phyloP scores from a whole-genome alignment of 768 basidiomycete genomes.

The Suillus weaverae region DNA sequence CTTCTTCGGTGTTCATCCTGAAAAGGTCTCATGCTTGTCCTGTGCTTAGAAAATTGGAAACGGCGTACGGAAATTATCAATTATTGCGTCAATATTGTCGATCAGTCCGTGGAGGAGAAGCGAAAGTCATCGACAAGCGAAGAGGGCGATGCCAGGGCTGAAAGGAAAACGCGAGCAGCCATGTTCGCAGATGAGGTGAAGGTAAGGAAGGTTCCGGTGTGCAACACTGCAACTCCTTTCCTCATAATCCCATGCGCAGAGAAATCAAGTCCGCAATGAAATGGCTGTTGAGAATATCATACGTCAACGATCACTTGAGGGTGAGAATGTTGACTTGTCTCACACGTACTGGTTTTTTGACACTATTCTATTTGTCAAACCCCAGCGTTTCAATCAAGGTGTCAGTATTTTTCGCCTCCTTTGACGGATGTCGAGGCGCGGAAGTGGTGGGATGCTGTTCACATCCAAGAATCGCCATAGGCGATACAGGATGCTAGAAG shows the following conservation, averaged over 20 bases:
- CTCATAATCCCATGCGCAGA: conserved; percentile 37
- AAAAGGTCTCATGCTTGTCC: conserved; percentile 18
- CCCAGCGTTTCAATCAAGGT: conserved; percentile 76
- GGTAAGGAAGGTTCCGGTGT: conserved; percentile 41
- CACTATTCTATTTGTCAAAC: conserved; percentile 12
- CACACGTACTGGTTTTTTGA: conserved; percentile 14
- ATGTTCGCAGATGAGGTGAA: conserved; percentile 71
- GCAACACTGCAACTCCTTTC: conserved; percentile 4
- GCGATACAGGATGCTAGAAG: background rate
- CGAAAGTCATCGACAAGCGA: conserved; percentile 43
- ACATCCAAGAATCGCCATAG: conserved; percentile 34
- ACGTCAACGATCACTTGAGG: conserved; percentile 67
- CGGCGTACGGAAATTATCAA: conserved; percentile 70
- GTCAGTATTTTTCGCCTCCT: conserved; percentile 76
- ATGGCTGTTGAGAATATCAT: conserved; percentile 71
- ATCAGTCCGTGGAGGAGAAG: conserved; percentile 61
- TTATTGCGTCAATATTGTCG: conserved; percentile 73
- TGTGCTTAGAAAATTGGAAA: conserved; percentile 61
- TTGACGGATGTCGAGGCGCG: conserved; percentile 55
- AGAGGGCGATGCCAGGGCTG: conserved; percentile 43
- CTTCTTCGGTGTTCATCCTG: conserved; percentile 18
- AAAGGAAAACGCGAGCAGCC: conserved; percentile 53
- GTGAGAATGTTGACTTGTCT: conserved; percentile 38
- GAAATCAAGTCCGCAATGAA: conserved; percentile 76
- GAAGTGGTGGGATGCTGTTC: conserved; percentile 52